Evolutionary conservation across 805 yeast species (phyloP).

Genomic region (Candida mattraensis): DNA sequence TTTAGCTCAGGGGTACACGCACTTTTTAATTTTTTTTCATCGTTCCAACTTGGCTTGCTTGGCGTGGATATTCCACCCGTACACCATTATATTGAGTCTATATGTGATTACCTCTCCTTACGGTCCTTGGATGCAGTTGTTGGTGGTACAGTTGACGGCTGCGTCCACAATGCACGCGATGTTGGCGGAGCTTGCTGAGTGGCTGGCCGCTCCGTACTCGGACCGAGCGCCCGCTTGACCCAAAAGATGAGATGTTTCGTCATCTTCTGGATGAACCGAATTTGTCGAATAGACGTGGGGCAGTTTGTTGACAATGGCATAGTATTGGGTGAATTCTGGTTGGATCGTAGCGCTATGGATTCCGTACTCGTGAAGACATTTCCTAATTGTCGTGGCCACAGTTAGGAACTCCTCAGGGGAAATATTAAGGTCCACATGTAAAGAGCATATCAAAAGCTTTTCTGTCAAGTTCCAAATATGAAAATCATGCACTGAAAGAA

Average conservation of each 20-base stretch:
- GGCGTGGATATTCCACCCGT: too few relatives aligned
- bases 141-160: slow-evolving; percentile 51
- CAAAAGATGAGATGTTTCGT: slow-evolving; percentile 18
- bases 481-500: slow-evolving; percentile 87
- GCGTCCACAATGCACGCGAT: slow-evolving; percentile 50
- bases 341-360: slow-evolving; percentile 94
- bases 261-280: slow-evolving; percentile 7
- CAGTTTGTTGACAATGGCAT: slow-evolving; percentile 29
- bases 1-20: too few relatives aligned
- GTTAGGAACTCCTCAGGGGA: slow-evolving; percentile 64
- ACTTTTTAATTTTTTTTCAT: too few relatives aligned
- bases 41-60: too few relatives aligned
- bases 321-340: slow-evolving; percentile 71
- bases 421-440: slow-evolving; percentile 75
- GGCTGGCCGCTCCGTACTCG: slow-evolving; percentile 35
- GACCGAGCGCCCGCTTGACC: slow-evolving; percentile 34
- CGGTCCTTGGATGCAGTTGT: slow-evolving; percentile 36
- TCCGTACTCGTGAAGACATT: slow-evolving; percentile 77
- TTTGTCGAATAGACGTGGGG: slow-evolving; percentile 32
- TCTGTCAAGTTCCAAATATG: slow-evolving; percentile 97
- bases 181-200: slow-evolving; percentile 29
- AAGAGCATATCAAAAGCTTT: slow-evolving; percentile 78
- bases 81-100: too few relatives aligned
- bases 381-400: slow-evolving; percentile 75
- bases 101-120: background rate